phyloP scores from a whole-genome alignment of 1,284 basidiomycete genomes.

The Anthracocystis setariae region DNA sequence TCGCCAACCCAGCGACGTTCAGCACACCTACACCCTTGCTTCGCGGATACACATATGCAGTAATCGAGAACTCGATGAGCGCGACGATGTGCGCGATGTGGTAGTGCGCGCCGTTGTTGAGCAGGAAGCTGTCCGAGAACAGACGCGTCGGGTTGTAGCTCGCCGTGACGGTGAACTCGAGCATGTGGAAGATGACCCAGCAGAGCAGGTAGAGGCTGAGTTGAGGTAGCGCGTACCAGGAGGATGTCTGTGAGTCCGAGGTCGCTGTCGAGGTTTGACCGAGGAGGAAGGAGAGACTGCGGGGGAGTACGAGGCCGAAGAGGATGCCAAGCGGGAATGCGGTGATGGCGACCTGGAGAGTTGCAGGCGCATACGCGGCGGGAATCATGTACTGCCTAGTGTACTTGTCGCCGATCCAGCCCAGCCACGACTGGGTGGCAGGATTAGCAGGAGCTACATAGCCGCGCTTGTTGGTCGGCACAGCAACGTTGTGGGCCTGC shows the following conservation, averaged over 20 bases:
- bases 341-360: conserved; percentile 42
- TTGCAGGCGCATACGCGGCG: conserved; percentile 43
- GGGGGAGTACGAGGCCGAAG: conserved; percentile 41
- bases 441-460: background rate
- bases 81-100: conserved; percentile 84
- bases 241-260: background rate
- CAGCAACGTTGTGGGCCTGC: background rate
- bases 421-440: conserved; percentile 8
- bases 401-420: conserved; percentile 31
- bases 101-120: conserved; percentile 89
- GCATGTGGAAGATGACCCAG: conserved; percentile 80
- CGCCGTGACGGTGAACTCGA: conserved; percentile 93
- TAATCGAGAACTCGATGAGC: conserved; percentile 80
- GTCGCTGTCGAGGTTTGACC: too few relatives aligned
- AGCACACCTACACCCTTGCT: conserved; percentile 15
- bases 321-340: conserved; percentile 52
- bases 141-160: conserved; percentile 94
- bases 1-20: conserved; percentile 70
- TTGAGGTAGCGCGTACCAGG: conserved; percentile 25
- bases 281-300: conserved; percentile 13
- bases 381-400: conserved; percentile 46
- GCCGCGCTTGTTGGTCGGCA: conserved; percentile 11
- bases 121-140: conserved; percentile 89
- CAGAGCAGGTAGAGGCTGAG: conserved; percentile 53
- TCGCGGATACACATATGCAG: conserved; percentile 15